Percentiles rank a stretch among this genome's conserved stretches.
phyloP scores from a whole-genome alignment of 2,329 filamentous ascomycete species.

The Stemphylium beticola region DNA sequence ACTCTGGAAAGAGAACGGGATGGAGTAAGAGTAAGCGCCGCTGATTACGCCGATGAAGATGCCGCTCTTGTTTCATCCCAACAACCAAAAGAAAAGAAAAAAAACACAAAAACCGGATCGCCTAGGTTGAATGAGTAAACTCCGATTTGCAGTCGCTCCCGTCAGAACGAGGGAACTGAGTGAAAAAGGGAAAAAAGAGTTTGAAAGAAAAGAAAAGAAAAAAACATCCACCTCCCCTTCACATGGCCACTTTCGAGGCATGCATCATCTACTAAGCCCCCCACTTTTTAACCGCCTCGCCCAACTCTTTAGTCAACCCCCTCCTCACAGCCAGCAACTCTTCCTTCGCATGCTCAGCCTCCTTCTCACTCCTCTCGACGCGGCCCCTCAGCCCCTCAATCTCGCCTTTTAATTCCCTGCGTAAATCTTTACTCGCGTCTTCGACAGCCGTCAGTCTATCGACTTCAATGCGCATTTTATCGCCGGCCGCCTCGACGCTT shows the following conservation, averaged over 20 bases:
- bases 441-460: constrained; percentile 4
- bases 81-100: not conserved
- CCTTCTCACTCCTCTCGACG: constrained; percentile 14
- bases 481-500: constrained; percentile 7
- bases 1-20: not conserved
- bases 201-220: not conserved
- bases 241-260: too few species aligned
- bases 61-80: not conserved
- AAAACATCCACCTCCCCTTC: not conserved
- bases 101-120: too few species aligned
- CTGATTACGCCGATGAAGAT: constrained; percentile 8
- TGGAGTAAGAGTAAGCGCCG: not conserved
- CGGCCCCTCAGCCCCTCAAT: constrained; percentile 8
- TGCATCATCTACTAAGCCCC: too few species aligned
- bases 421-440: constrained; percentile 1
- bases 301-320: constrained; percentile 11
- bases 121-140: too few species aligned
- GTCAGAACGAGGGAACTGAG: too few species aligned
- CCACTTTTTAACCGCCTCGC: constrained; percentile 17
- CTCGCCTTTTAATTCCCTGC: constrained; percentile 8
- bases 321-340: constrained; percentile 9
- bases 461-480: constrained; percentile 3
- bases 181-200: too few species aligned
- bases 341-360: constrained; percentile 11
- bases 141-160: too few species aligned